Base-by-base conservation (phyloP, 768 basidiomycete species). In the Boletus huronensis region DNA sequence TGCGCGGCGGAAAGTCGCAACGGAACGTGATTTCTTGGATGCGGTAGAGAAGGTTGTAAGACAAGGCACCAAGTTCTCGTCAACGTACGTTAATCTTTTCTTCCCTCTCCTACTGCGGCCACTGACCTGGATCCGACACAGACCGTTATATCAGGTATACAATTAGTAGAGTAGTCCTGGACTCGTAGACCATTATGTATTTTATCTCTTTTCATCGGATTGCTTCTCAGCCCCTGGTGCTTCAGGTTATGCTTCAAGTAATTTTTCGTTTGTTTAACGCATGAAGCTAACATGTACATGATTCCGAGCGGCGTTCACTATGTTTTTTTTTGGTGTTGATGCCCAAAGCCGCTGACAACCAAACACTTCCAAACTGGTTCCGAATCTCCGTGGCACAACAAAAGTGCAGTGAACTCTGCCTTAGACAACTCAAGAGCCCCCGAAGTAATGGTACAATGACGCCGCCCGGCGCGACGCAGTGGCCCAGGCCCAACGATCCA, bases 21-120 rank as follows among this genome's bases (percentile, higher is more conserved):
- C 93, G 6, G 97, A 99, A 69, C 87, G 93, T 51, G 97, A 99
- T 73, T 99, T 98, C 76, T 75, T 99, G 69, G 94, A 97, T 60
- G 90, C 94, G 11, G 96, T 99, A 3, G 97, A 99, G 78, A 98
- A 98, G 75, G 97, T 99, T 54, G 93, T 98, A 38, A 81, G 93
- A 64, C 94, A 98, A 74, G 95, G 95, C 26, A 93, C 90, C 64
- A 98, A 98, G 75, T 99, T 98, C 76, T 97, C 94, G 3, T 89
- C 86, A 81, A 98, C 97, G 84, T 93, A 79, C 55, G 90, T 59
- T 50, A 10, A n/a, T 36, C 42, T 44, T 40, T n/a, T 53, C 19
- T 48, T 21, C 21, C 35, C 13, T 40, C 14, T 19, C 17, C 1
- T 14, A 7, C 38, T 64, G 43, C 32, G 34, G 29, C 2, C 17